phyloP scores from a whole-genome alignment of 2,329 filamentous ascomycete species.

The Fusarium circinatum region DNA sequence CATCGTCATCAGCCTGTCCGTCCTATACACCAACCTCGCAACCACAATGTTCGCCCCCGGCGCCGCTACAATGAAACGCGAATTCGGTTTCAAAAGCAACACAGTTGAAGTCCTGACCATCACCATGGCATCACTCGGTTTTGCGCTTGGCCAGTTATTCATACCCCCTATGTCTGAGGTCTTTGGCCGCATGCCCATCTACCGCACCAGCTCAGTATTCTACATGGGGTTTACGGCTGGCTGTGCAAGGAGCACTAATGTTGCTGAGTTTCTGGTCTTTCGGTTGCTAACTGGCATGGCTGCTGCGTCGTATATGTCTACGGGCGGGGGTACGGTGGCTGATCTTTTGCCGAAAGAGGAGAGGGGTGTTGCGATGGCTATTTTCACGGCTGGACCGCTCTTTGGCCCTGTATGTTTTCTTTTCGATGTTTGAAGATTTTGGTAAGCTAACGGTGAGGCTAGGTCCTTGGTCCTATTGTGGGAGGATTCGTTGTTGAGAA shows the following conservation, averaged over 20 bases:
- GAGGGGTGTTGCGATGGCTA: background rate
- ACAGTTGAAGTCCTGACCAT: background rate
- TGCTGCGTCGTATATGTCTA: background rate
- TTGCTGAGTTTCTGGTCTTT: background rate
- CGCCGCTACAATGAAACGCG: background rate
- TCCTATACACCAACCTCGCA: background rate
- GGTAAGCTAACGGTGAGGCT: accelerated
- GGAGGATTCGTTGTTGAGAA: background rate
- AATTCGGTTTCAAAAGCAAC: background rate
- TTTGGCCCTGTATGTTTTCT: background rate
- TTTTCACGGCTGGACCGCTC: background rate
- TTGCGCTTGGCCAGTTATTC: background rate
- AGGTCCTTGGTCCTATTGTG: background rate
- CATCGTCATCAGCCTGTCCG: background rate
- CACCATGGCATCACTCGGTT: background rate
- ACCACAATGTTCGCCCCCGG: background rate
- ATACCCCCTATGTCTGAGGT: background rate
- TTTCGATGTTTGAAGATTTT: accelerated
- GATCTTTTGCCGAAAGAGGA: background rate
- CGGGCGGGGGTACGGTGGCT: background rate
- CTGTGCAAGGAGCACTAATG: background rate
- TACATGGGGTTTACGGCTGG: background rate
- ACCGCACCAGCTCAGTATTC: background rate
- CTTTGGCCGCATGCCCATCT: background rate
- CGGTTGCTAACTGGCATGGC: background rate